Evolutionary conservation across 2,329 filamentous ascomycete genomes (phyloP), one percentile per base, ranked within the genome.

Genomic region (Pestalotiopsis sp.): DNA sequence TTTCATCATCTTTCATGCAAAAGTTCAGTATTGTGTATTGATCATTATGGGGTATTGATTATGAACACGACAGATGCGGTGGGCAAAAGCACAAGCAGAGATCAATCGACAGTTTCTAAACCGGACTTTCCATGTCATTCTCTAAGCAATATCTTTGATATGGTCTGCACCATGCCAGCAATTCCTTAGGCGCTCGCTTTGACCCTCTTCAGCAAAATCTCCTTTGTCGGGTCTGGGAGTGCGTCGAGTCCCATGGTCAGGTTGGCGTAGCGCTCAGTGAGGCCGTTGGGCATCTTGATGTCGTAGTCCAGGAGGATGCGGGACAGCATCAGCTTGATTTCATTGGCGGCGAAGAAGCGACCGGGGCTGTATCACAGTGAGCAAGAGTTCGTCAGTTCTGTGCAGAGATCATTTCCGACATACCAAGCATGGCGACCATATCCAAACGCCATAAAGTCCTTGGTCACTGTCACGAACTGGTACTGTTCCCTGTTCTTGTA

Each of bases 311-410:
- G 79, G 66, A 84, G 71, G 11, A 81, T 72, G 39, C 78, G 76
- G 7, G 78, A 80, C 25, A 84, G 62, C 57, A 83, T 80, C 70
- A 83, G 73, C 74, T 84, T 84, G 73, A 84, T 81, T 74, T 83
- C 80, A 66, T 83, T 80, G 23, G 79, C 76, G 3, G 82, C 82
- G 62, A 84, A 84, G 76, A 83, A 84, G 0, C 82, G 76, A 0
- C 82, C 82, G 0, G 80, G 81, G 66, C 59, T 66, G 13, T 17
- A 62, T 13, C n/a, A 59, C 20, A 20, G 23, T 59, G 23, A 59
- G 57, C 57, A 41, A 20, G 14, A 25, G 57, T 14, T 31, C 17
- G n/a, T 14, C 25, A 52, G 7, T 11, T 27, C 31, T 27, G 14
- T 17, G 7, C 5, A 38, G 36, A 13, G 25, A n/a, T 23, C n/a